Conservation (phyloP, 2,329 filamentous ascomycete species). For the Xylaria sp. region DNA sequence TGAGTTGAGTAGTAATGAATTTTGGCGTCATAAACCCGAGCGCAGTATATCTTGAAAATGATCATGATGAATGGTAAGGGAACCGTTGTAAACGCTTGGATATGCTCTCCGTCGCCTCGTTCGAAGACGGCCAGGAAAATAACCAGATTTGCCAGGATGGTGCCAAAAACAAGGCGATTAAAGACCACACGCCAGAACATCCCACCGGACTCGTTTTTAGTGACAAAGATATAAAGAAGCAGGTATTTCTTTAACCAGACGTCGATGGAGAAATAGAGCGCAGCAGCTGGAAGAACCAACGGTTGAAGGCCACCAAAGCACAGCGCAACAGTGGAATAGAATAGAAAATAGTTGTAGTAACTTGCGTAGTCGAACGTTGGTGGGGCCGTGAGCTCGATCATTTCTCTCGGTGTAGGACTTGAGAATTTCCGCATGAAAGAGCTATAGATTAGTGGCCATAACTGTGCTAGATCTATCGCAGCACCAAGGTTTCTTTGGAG, state of each 20-base stretch:
- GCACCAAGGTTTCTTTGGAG: slow-evolving; percentile 93
- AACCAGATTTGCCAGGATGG: slow-evolving; percentile 80
- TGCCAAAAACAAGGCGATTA: slow-evolving; percentile 89
- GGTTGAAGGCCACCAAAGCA: slow-evolving; percentile 89
- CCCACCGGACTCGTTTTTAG: slow-evolving; percentile 95
- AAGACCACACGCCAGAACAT: slow-evolving; percentile 91
- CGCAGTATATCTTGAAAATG: slow-evolving; percentile 88
- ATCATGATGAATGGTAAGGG: slow-evolving; percentile 83
- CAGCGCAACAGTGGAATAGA: slow-evolving; percentile 89
- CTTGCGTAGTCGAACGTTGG: slow-evolving; percentile 93
- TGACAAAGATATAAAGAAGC: slow-evolving; percentile 92
- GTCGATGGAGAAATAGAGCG: slow-evolving; percentile 89
- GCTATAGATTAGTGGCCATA: slow-evolving; percentile 84
- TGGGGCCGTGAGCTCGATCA: slow-evolving; percentile 93
- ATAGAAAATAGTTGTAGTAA: slow-evolving; percentile 98
- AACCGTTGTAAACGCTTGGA: slow-evolving; percentile 72
- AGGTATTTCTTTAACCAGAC: slow-evolving; percentile 95
- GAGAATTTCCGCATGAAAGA: slow-evolving; percentile 87
- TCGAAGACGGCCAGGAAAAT: slow-evolving; percentile 80
- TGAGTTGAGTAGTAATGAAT: slow-evolving; percentile 82
- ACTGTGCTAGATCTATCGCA: slow-evolving; percentile 90
- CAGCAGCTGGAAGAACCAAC: slow-evolving; percentile 84
- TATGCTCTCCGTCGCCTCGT: slow-evolving; percentile 68
- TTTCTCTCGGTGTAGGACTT: slow-evolving; percentile 86
- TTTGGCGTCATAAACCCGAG: slow-evolving; percentile 77